Conservation (phyloP, 495 filamentous ascomycete genomes). For the Aspergillus panamensis region DNA sequence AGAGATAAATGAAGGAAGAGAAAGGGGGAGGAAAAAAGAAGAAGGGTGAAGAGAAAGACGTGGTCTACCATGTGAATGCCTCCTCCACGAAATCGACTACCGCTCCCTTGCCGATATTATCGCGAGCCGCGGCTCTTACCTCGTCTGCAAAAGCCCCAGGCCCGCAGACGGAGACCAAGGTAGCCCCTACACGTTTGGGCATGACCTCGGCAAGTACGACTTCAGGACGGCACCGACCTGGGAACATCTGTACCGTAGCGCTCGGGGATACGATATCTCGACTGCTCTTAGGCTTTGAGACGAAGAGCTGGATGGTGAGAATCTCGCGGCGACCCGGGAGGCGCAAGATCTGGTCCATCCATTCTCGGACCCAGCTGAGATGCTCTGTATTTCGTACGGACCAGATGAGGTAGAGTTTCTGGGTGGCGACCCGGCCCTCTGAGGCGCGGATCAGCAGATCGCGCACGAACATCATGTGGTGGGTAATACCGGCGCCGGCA, state of each 20-base stretch:
- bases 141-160: slow-evolving; percentile 86
- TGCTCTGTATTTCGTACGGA: slow-evolving; percentile 83
- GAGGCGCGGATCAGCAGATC: slow-evolving; percentile 68
- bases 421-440: slow-evolving; percentile 69
- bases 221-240: slow-evolving; percentile 57
- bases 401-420: slow-evolving; percentile 83
- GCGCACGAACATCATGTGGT: slow-evolving; percentile 74
- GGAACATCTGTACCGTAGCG: slow-evolving; percentile 85
- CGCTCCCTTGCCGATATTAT: slow-evolving; percentile 59
- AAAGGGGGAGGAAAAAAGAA: not conserved
- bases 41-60: slow-evolving; percentile 9
- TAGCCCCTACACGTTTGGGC: slow-evolving; percentile 69
- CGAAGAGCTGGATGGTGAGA: slow-evolving; percentile 81
- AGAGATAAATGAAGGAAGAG: not conserved
- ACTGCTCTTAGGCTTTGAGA: slow-evolving; percentile 74
- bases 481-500: slow-evolving; percentile 84
- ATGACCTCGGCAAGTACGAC: slow-evolving; percentile 75
- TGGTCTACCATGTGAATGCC: slow-evolving; percentile 75
- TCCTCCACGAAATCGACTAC: slow-evolving; percentile 90
- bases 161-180: slow-evolving; percentile 85
- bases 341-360: slow-evolving; percentile 91
- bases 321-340: slow-evolving; percentile 80
- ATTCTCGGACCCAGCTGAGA: slow-evolving; percentile 87
- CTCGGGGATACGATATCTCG: slow-evolving; percentile 80
- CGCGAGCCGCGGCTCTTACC: slow-evolving; percentile 69